These are phyloP conservation scores for Besnoitia besnoiti DNA, from an alignment of 169 alveolate genomes.

Conservation along the genomic window DNA sequence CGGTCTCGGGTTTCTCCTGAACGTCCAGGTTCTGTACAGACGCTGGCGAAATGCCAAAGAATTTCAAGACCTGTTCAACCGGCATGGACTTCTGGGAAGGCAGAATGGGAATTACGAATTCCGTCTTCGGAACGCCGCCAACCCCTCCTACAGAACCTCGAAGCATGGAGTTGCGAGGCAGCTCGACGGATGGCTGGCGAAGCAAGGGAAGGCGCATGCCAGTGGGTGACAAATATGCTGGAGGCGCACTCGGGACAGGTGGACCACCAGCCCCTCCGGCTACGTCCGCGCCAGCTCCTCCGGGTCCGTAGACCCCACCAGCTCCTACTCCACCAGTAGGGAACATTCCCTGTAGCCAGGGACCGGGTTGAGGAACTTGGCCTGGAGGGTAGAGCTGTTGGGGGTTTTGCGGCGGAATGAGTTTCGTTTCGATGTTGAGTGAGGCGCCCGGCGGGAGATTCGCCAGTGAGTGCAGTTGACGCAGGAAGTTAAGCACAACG, in stretches of 20 bases:
- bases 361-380: neutral
- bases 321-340: neutral
- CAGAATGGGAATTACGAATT: neutral
- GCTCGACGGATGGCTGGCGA: neutral
- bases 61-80: neutral
- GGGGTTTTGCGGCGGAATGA: neutral
- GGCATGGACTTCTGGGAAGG: neutral
- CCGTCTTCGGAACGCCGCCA: neutral
- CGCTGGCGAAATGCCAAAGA: neutral
- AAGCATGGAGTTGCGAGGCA: neutral
- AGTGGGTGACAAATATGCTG: neutral
- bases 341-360: no score
- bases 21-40: neutral
- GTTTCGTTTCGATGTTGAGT: neutral
- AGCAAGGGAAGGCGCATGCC: neutral
- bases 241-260: neutral
- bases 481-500: neutral
- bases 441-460: constrained; percentile 31
- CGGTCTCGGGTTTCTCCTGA: neutral
- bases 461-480: neutral
- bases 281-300: neutral
- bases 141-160: constrained; percentile 4
- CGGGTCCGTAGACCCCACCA: neutral
- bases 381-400: constrained; percentile 8
- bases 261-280: neutral